Base-by-base conservation (phyloP, 345 rosid genomes). In the Sisymbrium altissimum region DNA sequence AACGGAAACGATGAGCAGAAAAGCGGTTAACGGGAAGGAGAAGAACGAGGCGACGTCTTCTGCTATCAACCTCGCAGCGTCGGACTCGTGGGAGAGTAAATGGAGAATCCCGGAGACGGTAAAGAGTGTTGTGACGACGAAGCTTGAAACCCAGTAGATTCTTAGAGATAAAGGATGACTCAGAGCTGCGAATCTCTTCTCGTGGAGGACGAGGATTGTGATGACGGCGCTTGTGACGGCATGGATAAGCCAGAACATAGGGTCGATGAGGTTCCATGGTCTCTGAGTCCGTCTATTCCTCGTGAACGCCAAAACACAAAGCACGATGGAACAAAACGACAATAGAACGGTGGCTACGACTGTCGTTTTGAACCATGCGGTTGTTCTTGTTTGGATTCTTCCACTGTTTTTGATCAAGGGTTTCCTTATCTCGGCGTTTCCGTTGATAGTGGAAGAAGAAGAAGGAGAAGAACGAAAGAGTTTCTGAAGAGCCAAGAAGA, bases 161-260 rank as follows among this genome's bases (percentile, higher is more conserved):
- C 98, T 77, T 43, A 94, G 93, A 12, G 89, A 78, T 9, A 84
- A 33, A 1, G 95, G 95, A 44, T 94, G 94, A 25, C 33, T 36
- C 8, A 74, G 63, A 27, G 91, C 89, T 43, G 80, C 77, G 66
- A 94, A 86, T 76, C 85, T 83, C 86, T 85, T 88, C 83, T 93
- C 87, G 63, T 93, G 96, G 62, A 91, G 48, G 76, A 94, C 76
- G 55, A 91, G 77, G 44, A 88, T 73, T 3, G 85, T 83, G 49
- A 91, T 66, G 49, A 81, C 81, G 18, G 68, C 81, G 74, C 89
- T 88, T 59, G 97, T 89, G 9, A 85, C 9, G 71, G 97, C 90
- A 78, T 91, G 93, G 59, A 88, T 71, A 3, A 88, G 64, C 97
- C 96, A 89, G 66, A 91, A 91, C 7, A 78, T 15, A 0, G 84